Evolutionary conservation across 805 yeast species (phyloP).

Genomic region (Komagataella pseudopastoris): DNA sequence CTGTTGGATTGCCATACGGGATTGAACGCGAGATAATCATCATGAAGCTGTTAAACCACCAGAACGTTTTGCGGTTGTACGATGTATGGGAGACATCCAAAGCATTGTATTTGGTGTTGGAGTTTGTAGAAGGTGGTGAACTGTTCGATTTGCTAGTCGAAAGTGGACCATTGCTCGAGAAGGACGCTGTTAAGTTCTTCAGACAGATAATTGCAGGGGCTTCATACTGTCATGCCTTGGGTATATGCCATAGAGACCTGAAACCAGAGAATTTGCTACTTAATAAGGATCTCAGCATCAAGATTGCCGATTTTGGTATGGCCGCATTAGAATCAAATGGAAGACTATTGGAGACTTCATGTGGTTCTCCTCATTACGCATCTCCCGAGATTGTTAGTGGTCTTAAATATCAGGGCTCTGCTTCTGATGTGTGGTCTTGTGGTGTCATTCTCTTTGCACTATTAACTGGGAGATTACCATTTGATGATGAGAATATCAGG

Average conservation of each 20-base stretch:
- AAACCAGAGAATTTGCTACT: constrained; percentile 70
- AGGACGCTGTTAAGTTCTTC: constrained; percentile 65
- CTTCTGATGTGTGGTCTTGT: constrained; percentile 83
- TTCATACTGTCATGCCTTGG: constrained; percentile 68
- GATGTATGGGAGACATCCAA: constrained; percentile 98
- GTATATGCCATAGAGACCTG: constrained; percentile 71
- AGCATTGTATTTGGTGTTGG: constrained; percentile 68
- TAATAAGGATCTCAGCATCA: constrained; percentile 52
- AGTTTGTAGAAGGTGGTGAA: constrained; percentile 85
- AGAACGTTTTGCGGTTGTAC: constrained; percentile 83
- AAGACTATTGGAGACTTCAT: constrained; percentile 60
- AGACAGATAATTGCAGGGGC: constrained; percentile 70
- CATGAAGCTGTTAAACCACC: constrained; percentile 90
- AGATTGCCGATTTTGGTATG: constrained; percentile 83
- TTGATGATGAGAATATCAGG: constrained; percentile 72
- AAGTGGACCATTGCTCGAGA: constrained; percentile 57
- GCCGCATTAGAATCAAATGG: constrained; percentile 71
- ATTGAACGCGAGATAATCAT: constrained; percentile 95
- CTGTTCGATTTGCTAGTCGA: constrained; percentile 61
- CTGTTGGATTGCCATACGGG: constrained; percentile 77
- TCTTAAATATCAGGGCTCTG: constrained; percentile 67
- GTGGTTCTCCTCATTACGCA: constrained; percentile 85
- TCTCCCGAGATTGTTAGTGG: constrained; percentile 82
- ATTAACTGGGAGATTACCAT: constrained; percentile 70
- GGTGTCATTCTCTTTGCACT: constrained; percentile 74